Evolutionary conservation across 2,329 filamentous ascomycete species (phyloP), one percentile per base, ranked within the genome.

Genomic region (Hypoxylon sp.): DNA sequence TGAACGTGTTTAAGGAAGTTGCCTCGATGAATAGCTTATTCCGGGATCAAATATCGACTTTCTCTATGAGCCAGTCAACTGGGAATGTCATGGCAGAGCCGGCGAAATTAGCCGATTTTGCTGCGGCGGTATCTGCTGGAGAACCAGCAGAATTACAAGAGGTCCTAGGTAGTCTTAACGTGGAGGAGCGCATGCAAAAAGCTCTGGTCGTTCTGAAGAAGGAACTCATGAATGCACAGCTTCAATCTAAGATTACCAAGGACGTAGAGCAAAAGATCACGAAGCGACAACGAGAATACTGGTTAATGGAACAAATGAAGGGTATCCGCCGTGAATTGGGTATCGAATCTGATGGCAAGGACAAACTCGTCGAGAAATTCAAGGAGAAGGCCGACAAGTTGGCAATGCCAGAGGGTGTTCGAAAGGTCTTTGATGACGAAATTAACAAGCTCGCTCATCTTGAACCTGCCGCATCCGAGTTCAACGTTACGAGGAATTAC

Each of bases 241-340:
- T 99, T 31, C 95, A 98, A 80, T 95, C 93, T 63, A 99, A 98
- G 85, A 98, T 99, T 65, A 94, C 92, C 65, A 98, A 98, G 82
- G 96, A 99, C 77, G 97, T 99, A 17, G 96, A 98, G 80, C 94
- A 89, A 77, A 98, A 97, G 82, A 98, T 99, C 59, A 94, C 94
- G 75, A 98, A 99, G 83, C 91, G 95, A 31, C 96, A 99, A 80
- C 90, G 96, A 58, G 96, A 99, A 78, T 99, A 98, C 83, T 98
- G 94, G 93, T 84, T 99, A 51, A 97, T 97, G 94, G 96, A 99
- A 81, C 97, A 99, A 80, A 97, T 99, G 94, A 98, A 98, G 84
- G 96, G 94, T 26, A 99, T 99, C 77, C 92, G 94, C 65, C 89
- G 96, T 65, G 96, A 99, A 81, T 88, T 99, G 53, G 96, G 97